Evolutionary conservation across 306 rosid genomes (phyloP), one percentile per base, ranked within the genome.

Genomic region (Crataegus laevigata): DNA sequence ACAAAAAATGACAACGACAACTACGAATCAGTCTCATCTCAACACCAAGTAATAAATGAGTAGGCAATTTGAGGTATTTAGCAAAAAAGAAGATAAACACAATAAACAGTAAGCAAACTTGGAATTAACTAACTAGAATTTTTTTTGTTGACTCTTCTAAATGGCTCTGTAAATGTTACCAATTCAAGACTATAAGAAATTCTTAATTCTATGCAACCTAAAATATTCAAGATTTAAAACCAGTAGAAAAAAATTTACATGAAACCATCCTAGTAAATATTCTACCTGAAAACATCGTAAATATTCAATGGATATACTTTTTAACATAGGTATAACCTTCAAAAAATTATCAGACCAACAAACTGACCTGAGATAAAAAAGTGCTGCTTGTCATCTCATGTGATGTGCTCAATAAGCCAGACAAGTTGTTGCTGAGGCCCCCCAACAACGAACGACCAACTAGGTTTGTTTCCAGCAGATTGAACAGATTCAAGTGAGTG

Each of bases 371-470:
- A 61, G 85, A 85, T 51, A 89, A 80, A 75, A 80, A 85, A 82
- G 64, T 83, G 76, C 32, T 63, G 85, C 84, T 77, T 66, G 80
- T 21, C 78, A 76, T 61, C 83, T 83, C 94, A 28, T 70, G 84
- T 22, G 94, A 81, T 61, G 87, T 30, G 72, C 84, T 80, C 73
- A 75, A 28, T 43, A 82, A 62, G 66, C 83, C 86, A 64, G 89
- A 79, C 42, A 80, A 74, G 77, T 74, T 83, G 84, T 78, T 84
- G 80, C 87, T 71, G 19, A 87, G 74, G 51, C 89, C 87, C 10
- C 94, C 85, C 19, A 87, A 63, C 84, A 94, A 82, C 19, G 94
- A 85, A 78, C 87, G 89, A 4, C 98, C 89, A 67, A 71, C 96
- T 90, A 42, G 22, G 29, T 58, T 59, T 36, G 38, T 68, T 36